phyloP scores from a whole-genome alignment of 2,329 filamentous ascomycete species.

The Phaeosphaeriaceae sp. region DNA sequence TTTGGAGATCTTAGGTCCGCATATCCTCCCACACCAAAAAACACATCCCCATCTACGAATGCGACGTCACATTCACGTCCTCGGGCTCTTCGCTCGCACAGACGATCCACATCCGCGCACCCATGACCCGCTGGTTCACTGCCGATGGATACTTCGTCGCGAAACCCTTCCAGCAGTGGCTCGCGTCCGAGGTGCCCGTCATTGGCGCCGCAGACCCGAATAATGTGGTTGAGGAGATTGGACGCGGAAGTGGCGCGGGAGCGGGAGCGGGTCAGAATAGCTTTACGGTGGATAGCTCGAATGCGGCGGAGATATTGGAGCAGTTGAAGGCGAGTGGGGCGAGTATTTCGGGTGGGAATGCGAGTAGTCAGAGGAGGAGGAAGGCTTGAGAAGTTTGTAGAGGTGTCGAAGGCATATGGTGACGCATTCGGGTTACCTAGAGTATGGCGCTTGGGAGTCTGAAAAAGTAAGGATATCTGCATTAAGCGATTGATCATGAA shows the following conservation, averaged over 20 bases:
- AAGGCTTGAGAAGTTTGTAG: conserved; percentile 21
- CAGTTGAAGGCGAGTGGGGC: conserved; percentile 45
- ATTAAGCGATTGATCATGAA: neutral
- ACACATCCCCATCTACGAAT: conserved; percentile 80
- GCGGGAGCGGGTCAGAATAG: conserved; percentile 32
- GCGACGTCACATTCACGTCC: conserved; percentile 68
- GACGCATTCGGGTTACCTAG: neutral
- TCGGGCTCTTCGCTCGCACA: conserved; percentile 43
- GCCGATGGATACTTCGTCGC: conserved; percentile 77
- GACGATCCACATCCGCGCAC: conserved; percentile 64
- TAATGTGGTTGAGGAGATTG: conserved; percentile 56
- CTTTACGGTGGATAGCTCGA: conserved; percentile 38
- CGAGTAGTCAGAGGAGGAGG: conserved; percentile 43
- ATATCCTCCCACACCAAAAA: conserved; percentile 79
- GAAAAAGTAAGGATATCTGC: neutral
- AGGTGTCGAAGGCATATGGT: neutral
- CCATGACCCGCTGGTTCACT: conserved; percentile 78
- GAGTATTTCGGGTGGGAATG: conserved; percentile 31
- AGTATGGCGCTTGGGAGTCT: neutral
- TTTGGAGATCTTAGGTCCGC: conserved; percentile 70
- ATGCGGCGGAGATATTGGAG: conserved; percentile 45
- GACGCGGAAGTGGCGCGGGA: conserved; percentile 44
- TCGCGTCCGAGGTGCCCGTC: conserved; percentile 72
- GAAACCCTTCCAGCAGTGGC: conserved; percentile 78
- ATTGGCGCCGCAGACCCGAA: conserved; percentile 72